These are phyloP conservation scores for Apiotrichum sp. DNA, from an alignment of 1,284 basidiomycete species.

Conservation along the genomic window DNA sequence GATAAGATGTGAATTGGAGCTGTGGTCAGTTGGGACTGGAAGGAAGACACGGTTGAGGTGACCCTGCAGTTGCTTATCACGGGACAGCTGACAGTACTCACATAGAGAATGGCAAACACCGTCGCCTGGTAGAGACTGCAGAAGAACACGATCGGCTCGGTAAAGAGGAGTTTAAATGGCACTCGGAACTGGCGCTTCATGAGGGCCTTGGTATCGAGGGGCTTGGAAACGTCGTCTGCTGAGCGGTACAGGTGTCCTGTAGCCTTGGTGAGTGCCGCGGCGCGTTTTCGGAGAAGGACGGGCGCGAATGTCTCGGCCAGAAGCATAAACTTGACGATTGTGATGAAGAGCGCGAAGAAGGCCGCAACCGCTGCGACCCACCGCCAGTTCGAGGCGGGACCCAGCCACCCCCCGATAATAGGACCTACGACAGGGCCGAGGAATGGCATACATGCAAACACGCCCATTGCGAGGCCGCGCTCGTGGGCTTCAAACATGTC, in stretches of 20 bases:
- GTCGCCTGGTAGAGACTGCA: constrained; percentile 47
- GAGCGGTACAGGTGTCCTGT: constrained; percentile 37
- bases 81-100: constrained; percentile 6
- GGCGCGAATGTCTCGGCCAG: constrained; percentile 47
- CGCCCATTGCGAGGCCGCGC: constrained; percentile 46
- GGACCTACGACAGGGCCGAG: constrained; percentile 34
- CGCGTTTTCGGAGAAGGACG: constrained; percentile 38
- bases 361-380: constrained; percentile 64
- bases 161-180: constrained; percentile 55
- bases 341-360: constrained; percentile 37
- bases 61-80: not conserved
- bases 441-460: constrained; percentile 49
- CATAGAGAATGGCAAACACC: constrained; percentile 30
- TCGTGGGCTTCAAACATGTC: constrained; percentile 46
- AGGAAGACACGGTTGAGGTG: not conserved
- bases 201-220: constrained; percentile 28
- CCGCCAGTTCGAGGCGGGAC: constrained; percentile 33
- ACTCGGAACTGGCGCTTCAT: constrained; percentile 38
- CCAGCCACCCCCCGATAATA: constrained; percentile 11
- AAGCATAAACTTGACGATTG: constrained; percentile 28
- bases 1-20: constrained; percentile 33
- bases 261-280: constrained; percentile 28
- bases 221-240: constrained; percentile 43
- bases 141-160: constrained; percentile 61
- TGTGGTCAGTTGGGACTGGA: not conserved